A percentile compares a stretch with the other conserved stretches of the same genome.
These are phyloP conservation scores for Dalbergia oliveri DNA, from an alignment of 306 rosid genomes.

Conservation along the genomic window DNA sequence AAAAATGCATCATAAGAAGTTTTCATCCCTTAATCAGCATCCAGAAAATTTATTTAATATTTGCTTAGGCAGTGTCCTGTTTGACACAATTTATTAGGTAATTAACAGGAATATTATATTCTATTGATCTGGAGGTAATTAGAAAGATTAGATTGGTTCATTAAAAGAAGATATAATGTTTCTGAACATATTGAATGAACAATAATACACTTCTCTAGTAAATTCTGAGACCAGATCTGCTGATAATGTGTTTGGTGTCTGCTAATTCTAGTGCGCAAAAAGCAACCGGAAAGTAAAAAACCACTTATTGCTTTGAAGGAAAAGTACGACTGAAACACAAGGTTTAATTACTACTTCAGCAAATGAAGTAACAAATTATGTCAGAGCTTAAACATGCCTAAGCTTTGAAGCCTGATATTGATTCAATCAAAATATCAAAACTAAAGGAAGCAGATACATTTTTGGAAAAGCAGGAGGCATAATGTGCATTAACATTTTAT, in stretches of 20 bases:
- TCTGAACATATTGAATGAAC: neutral
- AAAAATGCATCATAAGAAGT: neutral
- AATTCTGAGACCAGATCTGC: neutral
- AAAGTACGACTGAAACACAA: neutral
- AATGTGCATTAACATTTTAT: neutral
- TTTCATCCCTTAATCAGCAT: too few relatives aligned
- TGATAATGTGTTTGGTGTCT: neutral
- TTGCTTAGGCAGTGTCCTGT: too few relatives aligned
- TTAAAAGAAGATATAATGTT: neutral
- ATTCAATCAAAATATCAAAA: too few relatives aligned
- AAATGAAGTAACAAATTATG: neutral
- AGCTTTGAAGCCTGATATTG: neutral
- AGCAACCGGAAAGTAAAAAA: neutral
- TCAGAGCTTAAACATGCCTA: neutral
- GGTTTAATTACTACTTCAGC: neutral
- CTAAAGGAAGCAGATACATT: too few relatives aligned
- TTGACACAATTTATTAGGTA: too few relatives aligned
- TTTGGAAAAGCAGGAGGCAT: constrained; percentile 27
- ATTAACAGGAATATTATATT: too few relatives aligned
- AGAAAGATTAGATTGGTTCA: too few relatives aligned
- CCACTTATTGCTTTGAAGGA: neutral
- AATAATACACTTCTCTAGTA: neutral
- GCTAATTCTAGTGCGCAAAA: neutral
- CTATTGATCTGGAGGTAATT: too few relatives aligned
- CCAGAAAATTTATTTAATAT: too few relatives aligned